Conservation (phyloP, 768 basidiomycete species). For the Hygrocybe punicea region DNA sequence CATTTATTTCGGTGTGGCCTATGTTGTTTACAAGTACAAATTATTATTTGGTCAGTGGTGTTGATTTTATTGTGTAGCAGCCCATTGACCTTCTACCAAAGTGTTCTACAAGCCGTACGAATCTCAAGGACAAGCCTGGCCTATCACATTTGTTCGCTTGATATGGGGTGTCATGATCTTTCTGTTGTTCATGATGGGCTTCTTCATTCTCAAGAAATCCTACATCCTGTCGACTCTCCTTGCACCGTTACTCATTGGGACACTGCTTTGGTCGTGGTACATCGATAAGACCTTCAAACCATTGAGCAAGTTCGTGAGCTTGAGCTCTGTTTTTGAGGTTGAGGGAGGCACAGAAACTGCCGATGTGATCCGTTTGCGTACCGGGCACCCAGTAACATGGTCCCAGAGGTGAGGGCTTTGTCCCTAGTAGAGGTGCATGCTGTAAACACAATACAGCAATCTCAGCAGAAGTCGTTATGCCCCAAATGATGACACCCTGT, state of each 20-base stretch:
- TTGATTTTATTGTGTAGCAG: background rate
- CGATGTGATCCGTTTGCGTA: conserved; percentile 68
- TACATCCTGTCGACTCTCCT: conserved; percentile 55
- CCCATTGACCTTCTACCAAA: conserved; percentile 27
- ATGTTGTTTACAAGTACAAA: conserved; percentile 98
- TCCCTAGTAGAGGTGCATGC: background rate
- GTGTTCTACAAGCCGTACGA: conserved; percentile 99
- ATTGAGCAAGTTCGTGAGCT: conserved; percentile 75
- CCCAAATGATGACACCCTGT: conserved; percentile 89
- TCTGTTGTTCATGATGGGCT: conserved; percentile 94
- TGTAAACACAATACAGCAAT: conserved; percentile 48
- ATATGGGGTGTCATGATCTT: conserved; percentile 93
- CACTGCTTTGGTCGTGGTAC: conserved; percentile 78
- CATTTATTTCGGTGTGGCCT: conserved; percentile 92
- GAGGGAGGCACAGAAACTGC: conserved; percentile 84
- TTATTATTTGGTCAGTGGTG: conserved; percentile 75
- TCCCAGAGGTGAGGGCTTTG: conserved; percentile 68
- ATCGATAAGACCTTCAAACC: conserved; percentile 64
- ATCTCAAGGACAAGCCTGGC: conserved; percentile 97
- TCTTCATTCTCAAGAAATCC: conserved; percentile 66
- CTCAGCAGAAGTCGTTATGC: conserved; percentile 85
- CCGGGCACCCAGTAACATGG: conserved; percentile 84
- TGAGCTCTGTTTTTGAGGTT: conserved; percentile 86
- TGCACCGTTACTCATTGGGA: conserved; percentile 71
- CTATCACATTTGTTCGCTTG: conserved; percentile 87